Base-by-base conservation (phyloP, 495 filamentous ascomycete genomes). In the Aspergillus sparsus region DNA sequence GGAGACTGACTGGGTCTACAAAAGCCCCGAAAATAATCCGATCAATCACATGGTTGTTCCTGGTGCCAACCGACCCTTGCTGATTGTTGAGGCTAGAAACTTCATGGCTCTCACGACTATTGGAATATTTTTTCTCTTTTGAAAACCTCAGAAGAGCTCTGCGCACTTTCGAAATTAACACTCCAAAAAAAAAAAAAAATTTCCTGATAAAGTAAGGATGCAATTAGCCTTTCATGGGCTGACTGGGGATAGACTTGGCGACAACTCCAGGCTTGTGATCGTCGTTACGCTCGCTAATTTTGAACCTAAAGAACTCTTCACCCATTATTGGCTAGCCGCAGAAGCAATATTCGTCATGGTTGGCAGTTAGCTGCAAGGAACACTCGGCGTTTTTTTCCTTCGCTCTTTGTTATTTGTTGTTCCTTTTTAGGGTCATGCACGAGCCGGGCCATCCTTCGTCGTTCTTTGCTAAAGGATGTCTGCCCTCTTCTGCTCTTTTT, bases 331-430 rank as follows among this genome's bases (percentile, higher is more conserved):
- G 16, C 15, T 7, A 6, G 10, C 44, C 15, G 16, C 16, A 47
- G 18, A 47, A 16, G 44, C 44, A 47, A 47, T 16, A 11, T 41
- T n/a, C 37, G 10, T 41, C 11, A 7, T 41, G 37, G 10, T n/a
- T 11, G 37, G 37, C 37, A 11, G 37, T 41, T 47, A 7, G 44
- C 44, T 47, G 42, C 42, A 46, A 46, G 42, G 42, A 47, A 47
- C n/a, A 16, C 16, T 47, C 16, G 44, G 44, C 16, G 15, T 47
- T 10, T 47, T 47, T 47, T 21, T 10, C 21, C 21, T 27, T 27
- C 21, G n/a, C n/a, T n/a, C n/a, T n/a, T n/a, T n/a, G n/a, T n/a
- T n/a, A n/a, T n/a, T 27, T 27, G 21, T 27, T 27, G 3, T 27
- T 27, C 3, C 3, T 1, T 27, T 27, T 27, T 27, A 27, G 21